Percentiles rank a stretch among this genome's conserved stretches.
phyloP scores from a whole-genome alignment of 768 basidiomycete genomes.

The Amanita pseudoporphyria region DNA sequence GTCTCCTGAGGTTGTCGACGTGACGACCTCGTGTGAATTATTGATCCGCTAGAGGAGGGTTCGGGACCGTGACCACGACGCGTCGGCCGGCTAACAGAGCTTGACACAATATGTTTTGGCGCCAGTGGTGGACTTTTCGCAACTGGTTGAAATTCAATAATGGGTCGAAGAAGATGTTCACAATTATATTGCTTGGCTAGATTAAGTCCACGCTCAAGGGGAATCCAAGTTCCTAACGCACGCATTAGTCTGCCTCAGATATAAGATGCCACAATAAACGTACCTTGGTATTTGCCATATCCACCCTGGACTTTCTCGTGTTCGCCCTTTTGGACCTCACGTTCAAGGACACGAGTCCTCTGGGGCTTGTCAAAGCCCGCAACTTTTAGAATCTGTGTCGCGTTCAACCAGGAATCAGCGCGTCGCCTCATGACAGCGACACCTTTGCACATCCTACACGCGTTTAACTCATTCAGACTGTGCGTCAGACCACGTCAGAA shows the following conservation, averaged over 20 bases:
- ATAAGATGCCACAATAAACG: neutral
- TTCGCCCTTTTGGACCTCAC: conserved; percentile 97
- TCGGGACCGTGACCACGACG: conserved; percentile 35
- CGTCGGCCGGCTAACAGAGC: conserved; percentile 40
- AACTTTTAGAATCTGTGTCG: conserved; percentile 98
- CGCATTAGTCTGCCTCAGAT: conserved; percentile 13
- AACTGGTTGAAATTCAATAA: conserved; percentile 89
- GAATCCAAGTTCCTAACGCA: conserved; percentile 90
- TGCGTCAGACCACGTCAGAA: conserved; percentile 26
- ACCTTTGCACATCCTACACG: conserved; percentile 83
- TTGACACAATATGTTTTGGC: conserved; percentile 88
- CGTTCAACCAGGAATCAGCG: conserved; percentile 96
- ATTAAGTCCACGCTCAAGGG: conserved; percentile 78
- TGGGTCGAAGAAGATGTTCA: conserved; percentile 76
- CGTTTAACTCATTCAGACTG: conserved; percentile 24
- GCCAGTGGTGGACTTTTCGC: conserved; percentile 90
- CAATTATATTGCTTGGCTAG: conserved; percentile 93
- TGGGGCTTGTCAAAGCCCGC: conserved; percentile 99
- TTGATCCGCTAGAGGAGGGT: conserved; percentile 21
- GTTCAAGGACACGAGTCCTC: conserved; percentile 91
- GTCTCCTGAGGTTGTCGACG: conserved; percentile 40
- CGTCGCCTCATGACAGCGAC: conserved; percentile 98
- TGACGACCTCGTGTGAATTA: conserved; percentile 51
- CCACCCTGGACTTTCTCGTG: conserved; percentile 99
- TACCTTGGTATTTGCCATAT: conserved; percentile 99